Conservation (phyloP, 495 filamentous ascomycete genomes). For the Pyrenula massariospora region DNA sequence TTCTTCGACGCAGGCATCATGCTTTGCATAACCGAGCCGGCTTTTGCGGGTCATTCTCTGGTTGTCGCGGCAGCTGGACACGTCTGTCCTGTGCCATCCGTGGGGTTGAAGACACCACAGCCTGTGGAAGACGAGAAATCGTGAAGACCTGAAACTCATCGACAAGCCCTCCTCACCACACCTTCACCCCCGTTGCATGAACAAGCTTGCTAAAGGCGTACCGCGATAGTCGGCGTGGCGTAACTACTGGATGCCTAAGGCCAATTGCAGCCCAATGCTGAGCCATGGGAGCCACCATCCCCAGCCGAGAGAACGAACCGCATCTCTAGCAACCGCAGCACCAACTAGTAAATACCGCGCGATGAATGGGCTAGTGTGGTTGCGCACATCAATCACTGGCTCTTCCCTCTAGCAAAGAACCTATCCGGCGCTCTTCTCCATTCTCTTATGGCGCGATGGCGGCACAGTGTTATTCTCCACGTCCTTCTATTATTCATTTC, state of each 20-base stretch:
- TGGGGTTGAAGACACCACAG: neutral
- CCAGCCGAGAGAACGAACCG: neutral
- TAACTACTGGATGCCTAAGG: neutral
- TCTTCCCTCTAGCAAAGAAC: neutral
- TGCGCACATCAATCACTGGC: neutral
- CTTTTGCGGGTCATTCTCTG: neutral
- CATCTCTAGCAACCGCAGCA: neutral
- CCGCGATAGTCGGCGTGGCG: neutral
- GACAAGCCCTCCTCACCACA: neutral
- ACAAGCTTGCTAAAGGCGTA: neutral
- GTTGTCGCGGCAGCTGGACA: neutral
- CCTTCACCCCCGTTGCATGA: neutral
- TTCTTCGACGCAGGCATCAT: neutral
- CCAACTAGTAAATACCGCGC: neutral
- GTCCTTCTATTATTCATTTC: neutral
- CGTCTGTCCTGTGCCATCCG: neutral
- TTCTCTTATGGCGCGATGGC: neutral
- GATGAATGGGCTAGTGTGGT: neutral
- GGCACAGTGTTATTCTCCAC: neutral
- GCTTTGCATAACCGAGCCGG: neutral
- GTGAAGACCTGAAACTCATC: neutral
- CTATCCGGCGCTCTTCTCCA: neutral
- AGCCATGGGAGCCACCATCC: neutral
- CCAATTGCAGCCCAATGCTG: neutral
- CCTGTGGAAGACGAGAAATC: neutral